Percentiles rank a stretch among this genome's conserved stretches.
phyloP scores from a whole-genome alignment of 257 asterid species.

The Jacaranda mimosifolia region DNA sequence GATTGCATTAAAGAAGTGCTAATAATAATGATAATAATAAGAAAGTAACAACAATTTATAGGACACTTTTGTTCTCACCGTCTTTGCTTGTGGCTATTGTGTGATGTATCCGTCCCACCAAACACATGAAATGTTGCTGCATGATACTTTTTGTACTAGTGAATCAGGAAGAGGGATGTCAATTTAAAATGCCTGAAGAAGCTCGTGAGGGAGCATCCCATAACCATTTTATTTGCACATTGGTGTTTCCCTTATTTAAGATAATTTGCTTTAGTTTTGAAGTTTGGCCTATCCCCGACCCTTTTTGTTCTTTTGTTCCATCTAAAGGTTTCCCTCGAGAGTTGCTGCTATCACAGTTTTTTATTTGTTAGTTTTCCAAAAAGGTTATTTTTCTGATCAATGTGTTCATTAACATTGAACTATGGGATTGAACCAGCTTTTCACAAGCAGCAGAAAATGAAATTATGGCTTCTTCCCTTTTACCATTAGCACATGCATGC shows the following conservation, averaged over 20 bases:
- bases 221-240: not conserved
- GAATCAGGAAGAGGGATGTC: no score
- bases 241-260: not conserved
- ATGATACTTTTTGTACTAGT: not conserved
- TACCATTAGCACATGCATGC: not conserved
- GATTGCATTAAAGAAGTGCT: not conserved
- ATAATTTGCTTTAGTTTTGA: not conserved
- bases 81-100: not conserved
- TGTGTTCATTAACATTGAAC: slow-evolving; percentile 2
- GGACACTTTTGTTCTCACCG: not conserved
- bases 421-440: slow-evolving; percentile 14
- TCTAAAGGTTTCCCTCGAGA: no score
- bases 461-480: slow-evolving; percentile 25
- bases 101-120: not conserved
- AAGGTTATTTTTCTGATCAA: not conserved
- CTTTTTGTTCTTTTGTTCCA: no score
- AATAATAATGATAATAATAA: not conserved
- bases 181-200: no score
- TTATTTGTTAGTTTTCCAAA: no score
- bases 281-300: not conserved
- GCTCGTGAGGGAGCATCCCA: no score
- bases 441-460: slow-evolving; percentile 8
- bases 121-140: no score
- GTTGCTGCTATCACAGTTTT: no score
- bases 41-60: not conserved